These are phyloP conservation scores for Hyaloscypha variabilis DNA, from an alignment of 495 filamentous ascomycete species.

Conservation along the genomic window DNA sequence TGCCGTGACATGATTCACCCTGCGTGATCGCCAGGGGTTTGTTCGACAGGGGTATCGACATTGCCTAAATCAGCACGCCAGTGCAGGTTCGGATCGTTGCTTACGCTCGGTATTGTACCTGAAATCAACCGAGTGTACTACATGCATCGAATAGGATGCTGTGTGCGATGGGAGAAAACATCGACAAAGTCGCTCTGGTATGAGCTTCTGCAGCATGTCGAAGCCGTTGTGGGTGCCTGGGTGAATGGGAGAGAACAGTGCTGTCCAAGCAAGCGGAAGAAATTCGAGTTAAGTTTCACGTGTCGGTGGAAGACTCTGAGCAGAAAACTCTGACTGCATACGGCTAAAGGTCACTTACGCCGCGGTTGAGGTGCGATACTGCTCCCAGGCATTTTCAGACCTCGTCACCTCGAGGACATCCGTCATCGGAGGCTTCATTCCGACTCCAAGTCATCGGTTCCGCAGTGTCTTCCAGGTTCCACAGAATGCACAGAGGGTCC, in stretches of 20 bases:
- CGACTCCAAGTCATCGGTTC: background rate
- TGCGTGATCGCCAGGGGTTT: slow-evolving; percentile 15
- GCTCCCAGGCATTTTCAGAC: background rate
- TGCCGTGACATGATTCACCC: background rate
- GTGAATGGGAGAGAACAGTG: background rate
- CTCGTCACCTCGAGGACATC: background rate
- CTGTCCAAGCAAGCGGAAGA: background rate
- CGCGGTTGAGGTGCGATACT: background rate
- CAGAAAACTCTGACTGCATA: too few relatives aligned
- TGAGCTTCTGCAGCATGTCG: too few relatives aligned
- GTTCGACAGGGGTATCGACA: background rate
- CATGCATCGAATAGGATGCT: too few relatives aligned
- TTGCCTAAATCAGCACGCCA: background rate
- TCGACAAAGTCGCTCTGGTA: too few relatives aligned
- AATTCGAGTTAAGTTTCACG: background rate
- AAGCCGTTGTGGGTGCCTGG: too few relatives aligned
- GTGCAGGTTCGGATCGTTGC: background rate
- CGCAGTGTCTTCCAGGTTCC: background rate
- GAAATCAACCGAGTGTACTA: too few relatives aligned
- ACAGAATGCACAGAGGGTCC: background rate
- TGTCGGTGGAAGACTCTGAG: background rate
- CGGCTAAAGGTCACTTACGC: background rate
- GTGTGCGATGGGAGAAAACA: too few relatives aligned
- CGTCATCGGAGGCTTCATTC: background rate
- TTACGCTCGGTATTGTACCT: background rate